Base-by-base conservation (phyloP, 1,139 yeast genomes). In the Pichia sp. region DNA sequence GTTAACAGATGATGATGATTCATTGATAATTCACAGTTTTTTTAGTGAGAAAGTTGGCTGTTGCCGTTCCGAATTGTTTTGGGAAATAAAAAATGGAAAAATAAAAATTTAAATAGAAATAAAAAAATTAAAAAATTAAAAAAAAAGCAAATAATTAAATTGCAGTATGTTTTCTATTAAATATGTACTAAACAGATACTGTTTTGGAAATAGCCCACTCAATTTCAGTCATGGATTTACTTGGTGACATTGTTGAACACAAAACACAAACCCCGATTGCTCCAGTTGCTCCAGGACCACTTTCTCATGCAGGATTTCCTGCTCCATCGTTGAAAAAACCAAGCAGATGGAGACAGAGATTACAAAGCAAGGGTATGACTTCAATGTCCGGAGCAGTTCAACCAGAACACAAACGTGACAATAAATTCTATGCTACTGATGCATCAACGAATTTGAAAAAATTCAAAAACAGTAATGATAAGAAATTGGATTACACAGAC, bases 231-330 rank as follows among this genome's bases (percentile, higher is more conserved):
- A 84, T 85, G 92, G 85, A 84, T 64, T 70, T 82, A 56, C 68
- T 85, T 20, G 87, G 88, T 11, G 95, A 86, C 50, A 84, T 86
- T 40, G 80, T 85, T 9, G 95, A 85, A 64, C 80, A 74, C 51
- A 83, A 81, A 7, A 44, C 50, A 3, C 32, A 22, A n/a, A 13
- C 29, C 2, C 37, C 44, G 3, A 30, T 49, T n/a, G 35, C 43
- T 9, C 34, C 48, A 12, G 5, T 26, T 4, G 18, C 48, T 4
- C 44, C 53, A 15, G 15, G 22, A 2, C 27, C 35, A 4, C 2
- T 41, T 13, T 11, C 42, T 2, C 3, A 3, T 2, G 27, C 18
- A 0, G 50, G 52, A 3, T 46, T 46, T 22, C 50, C 50, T 2
- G 39, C n/a, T 7, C 42, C 53, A 22, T 20, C 23, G 37, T 36